phyloP scores from a whole-genome alignment of 129 eudicot species.

The Artemisia annua region DNA sequence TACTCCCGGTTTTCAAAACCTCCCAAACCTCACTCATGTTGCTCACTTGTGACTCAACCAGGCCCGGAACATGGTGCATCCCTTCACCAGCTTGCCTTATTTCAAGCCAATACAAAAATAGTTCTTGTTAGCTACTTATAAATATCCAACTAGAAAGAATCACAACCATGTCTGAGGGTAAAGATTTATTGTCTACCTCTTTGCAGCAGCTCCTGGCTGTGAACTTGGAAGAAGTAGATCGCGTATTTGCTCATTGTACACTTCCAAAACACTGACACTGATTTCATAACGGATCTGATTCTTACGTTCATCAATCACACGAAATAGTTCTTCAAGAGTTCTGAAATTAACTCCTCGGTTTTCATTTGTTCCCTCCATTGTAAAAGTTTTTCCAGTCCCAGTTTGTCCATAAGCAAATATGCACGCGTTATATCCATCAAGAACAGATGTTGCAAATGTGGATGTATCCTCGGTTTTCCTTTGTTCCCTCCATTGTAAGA shows the following conservation, averaged over 20 bases:
- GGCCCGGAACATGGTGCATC: constrained; percentile 86
- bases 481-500: too few species aligned
- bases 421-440: constrained; percentile 94
- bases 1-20: constrained; percentile 80
- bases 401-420: constrained; percentile 98
- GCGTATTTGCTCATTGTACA: constrained; percentile 90
- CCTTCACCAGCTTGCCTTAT: constrained; percentile 86
- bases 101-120: constrained; percentile 66
- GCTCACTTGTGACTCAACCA: constrained; percentile 78
- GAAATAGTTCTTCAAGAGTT: constrained; percentile 79
- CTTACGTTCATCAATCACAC: constrained; percentile 72
- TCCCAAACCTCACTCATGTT: constrained; percentile 94
- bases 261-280: constrained; percentile 84
- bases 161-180: not conserved
- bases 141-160: not conserved
- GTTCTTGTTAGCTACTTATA: not conserved
- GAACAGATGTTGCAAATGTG: constrained; percentile 85
- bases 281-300: constrained; percentile 62
- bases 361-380: constrained; percentile 93
- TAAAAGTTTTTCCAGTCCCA: constrained; percentile 91
- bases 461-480: constrained; percentile 95
- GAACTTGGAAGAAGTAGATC: constrained; percentile 75
- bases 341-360: constrained; percentile 91
- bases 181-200: constrained; percentile 48
- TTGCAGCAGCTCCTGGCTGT: constrained; percentile 58